These are phyloP conservation scores for Candida silvicultrix DNA, from an alignment of 805 yeast genomes.

Conservation along the genomic window DNA sequence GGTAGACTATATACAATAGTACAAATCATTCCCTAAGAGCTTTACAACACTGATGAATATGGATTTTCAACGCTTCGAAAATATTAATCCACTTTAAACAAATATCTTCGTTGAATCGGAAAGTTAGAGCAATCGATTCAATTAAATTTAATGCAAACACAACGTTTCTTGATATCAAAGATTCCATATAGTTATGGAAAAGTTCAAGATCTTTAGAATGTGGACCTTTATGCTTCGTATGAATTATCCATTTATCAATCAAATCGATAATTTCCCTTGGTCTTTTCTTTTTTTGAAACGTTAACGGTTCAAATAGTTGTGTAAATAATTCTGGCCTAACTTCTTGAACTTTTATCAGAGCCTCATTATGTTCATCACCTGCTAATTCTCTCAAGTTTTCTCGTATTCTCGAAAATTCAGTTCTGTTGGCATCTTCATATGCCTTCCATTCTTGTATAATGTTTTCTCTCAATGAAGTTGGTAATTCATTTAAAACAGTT, in stretches of 20 bases:
- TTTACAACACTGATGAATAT: not conserved
- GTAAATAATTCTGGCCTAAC: slow-evolving; percentile 11
- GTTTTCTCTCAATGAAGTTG: slow-evolving; percentile 11
- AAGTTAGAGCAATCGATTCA: slow-evolving; percentile 11
- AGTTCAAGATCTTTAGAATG: slow-evolving; percentile 31
- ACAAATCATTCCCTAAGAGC: no score
- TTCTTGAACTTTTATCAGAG: not conserved
- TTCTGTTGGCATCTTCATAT: slow-evolving; percentile 8
- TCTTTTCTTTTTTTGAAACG: slow-evolving; percentile 27
- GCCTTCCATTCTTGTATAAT: slow-evolving; percentile 15
- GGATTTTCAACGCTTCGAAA: not conserved
- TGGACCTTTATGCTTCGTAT: slow-evolving; percentile 30
- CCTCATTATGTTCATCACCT: not conserved
- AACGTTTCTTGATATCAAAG: slow-evolving; percentile 22
- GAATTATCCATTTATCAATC: slow-evolving; percentile 31
- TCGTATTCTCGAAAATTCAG: slow-evolving; percentile 10
- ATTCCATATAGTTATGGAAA: slow-evolving; percentile 28
- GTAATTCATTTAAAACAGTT: slow-evolving; percentile 19
- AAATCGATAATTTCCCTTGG: slow-evolving; percentile 29
- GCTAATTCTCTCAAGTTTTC: slow-evolving; percentile 1
- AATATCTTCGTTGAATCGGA: slow-evolving; percentile 1
- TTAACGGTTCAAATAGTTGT: slow-evolving; percentile 3
- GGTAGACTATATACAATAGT: no score
- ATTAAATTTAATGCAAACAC: slow-evolving; percentile 9
- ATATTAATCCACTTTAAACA: slow-evolving; percentile 10